Base-by-base conservation (phyloP, 192 early-diverging fungal species). In the Coemansia asiatica region DNA sequence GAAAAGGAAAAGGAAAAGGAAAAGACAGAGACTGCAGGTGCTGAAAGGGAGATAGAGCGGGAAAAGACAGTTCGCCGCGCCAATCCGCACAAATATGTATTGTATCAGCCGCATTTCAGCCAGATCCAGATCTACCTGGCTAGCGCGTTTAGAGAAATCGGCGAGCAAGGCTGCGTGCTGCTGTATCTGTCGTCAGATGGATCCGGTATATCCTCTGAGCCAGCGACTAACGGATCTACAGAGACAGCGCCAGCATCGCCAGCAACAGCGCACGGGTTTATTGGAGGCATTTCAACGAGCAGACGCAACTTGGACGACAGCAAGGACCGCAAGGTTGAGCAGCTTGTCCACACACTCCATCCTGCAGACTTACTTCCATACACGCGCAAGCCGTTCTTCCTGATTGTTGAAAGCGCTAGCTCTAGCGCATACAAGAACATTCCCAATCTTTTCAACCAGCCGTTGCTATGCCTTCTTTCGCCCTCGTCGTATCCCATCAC, bases 151-250 rank as follows among this genome's bases (percentile, higher is more conserved):
- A 66, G 90, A 81, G 97, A 99, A 69, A 90, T 95, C 18, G 81
- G 85, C 44, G 94, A 95, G 21, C 90, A 94, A 59, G 87, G 90
- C 1, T 94, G 89, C 23, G 69, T 98, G 66, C 73, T 99, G 19
- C 63, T 99, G 29, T 99, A 95, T 58, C 61, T 98, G 6, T 96
- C 94, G 6, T 94, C 95, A 0, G 94, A 96, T 68, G 97, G 97
- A 7, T n/a, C 64, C 0, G 15, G 26, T 15, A 25, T 50, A 23
- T 15, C 66, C n/a, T 29, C 46, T 22, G 36, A 58, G 18, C 47
- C 61, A 21, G 61, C 48, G 26, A 33, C 22, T 16, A 27, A 10
- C 0, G 53, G 31, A 18, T 31, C 18, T 16, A 21, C 54, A 22
- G 56, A 57, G 23, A 27, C 13, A 0, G 33, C 19, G 9, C 21